Base-by-base conservation (phyloP, 257 asterid species). In the Solanum sejunctum region DNA sequence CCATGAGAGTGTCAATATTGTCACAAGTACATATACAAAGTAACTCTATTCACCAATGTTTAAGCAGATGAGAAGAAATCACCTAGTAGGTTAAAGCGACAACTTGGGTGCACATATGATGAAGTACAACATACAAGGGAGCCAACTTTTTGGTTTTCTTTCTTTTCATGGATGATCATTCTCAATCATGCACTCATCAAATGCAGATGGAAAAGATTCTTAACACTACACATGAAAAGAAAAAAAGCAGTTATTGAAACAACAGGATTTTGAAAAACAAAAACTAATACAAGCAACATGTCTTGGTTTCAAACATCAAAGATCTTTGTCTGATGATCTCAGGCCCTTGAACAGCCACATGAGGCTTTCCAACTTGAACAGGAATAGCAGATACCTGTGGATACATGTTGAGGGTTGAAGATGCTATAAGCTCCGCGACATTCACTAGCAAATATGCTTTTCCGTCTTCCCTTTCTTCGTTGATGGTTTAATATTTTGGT, bases 351-450 rank as follows among this genome's bases (percentile, higher is more conserved):
- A 95, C 98, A 0, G 96, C 98, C 6, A 95, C 97, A 56, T 94
- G 98, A 1, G 99, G 98, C 90, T 97, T 97, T 49, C 95, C 98
- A 11, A 95, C 92, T 85, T 91, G 93, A 52, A 96, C 87, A 5
- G 96, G 90, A 21, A 97, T 93, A 67, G 89, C 91, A 49, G 92
- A 89, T 80, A 95, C 84, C 87, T 86, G 91, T 5, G 92, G 89
- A 80, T 67, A 89, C 86, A 89, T 88, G 72, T 67, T 63, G 87
- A 96, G 89, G 39, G 91, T 90, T 71, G 85, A 87, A 1, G 94
- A 82, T 39, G 98, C 95, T 17, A 96, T 93, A 58, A 43, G 86
- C 56, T 96, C 86, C 57, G 98, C 98, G 47, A 96, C 97, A 9
- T 94, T 86, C 60, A 55, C 64, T 9, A 58, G 64, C 26, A 12